Evolutionary conservation across 441 rosid species (phyloP).

Genomic region (Eruca vesicaria): DNA sequence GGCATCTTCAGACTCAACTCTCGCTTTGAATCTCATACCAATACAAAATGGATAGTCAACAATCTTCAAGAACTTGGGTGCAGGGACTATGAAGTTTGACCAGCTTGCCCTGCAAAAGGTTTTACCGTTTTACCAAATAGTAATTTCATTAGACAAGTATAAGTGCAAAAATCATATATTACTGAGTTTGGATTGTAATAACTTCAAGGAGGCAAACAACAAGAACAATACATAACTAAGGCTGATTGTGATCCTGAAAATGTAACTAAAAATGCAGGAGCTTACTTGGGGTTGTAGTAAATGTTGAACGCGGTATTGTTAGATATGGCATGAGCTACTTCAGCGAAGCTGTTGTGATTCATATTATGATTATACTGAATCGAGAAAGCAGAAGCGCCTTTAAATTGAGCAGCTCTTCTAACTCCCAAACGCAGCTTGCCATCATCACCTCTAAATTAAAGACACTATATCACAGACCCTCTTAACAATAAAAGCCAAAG

Average conservation of each 20-base stretch:
- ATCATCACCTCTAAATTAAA: slow-evolving; percentile 72
- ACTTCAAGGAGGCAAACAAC: not conserved
- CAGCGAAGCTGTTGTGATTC: slow-evolving; percentile 53
- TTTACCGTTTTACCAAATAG: not conserved
- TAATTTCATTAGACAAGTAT: not conserved
- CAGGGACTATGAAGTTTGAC: slow-evolving; percentile 73
- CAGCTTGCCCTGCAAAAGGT: slow-evolving; percentile 54
- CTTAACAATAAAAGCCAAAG: not conserved
- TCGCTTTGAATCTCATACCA: slow-evolving; percentile 89
- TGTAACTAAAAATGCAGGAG: not conserved
- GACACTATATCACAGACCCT: not conserved
- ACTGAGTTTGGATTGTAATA: not conserved
- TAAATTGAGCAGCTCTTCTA: slow-evolving; percentile 80
- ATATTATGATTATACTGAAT: slow-evolving; percentile 46
- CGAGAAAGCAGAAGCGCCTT: slow-evolving; percentile 49
- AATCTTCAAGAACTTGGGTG: slow-evolving; percentile 69
- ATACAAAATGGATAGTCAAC: slow-evolving; percentile 55
- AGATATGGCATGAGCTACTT: slow-evolving; percentile 66
- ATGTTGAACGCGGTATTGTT: slow-evolving; percentile 57
- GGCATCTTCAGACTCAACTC: slow-evolving; percentile 82
- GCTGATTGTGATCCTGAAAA: not conserved
- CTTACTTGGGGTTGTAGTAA: slow-evolving; percentile 87
- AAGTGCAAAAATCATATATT: not conserved
- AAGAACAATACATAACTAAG: not conserved
- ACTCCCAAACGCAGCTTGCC: slow-evolving; percentile 88